phyloP scores from a whole-genome alignment of 495 filamentous ascomycete genomes.

The Trichocladium uniseriatum region DNA sequence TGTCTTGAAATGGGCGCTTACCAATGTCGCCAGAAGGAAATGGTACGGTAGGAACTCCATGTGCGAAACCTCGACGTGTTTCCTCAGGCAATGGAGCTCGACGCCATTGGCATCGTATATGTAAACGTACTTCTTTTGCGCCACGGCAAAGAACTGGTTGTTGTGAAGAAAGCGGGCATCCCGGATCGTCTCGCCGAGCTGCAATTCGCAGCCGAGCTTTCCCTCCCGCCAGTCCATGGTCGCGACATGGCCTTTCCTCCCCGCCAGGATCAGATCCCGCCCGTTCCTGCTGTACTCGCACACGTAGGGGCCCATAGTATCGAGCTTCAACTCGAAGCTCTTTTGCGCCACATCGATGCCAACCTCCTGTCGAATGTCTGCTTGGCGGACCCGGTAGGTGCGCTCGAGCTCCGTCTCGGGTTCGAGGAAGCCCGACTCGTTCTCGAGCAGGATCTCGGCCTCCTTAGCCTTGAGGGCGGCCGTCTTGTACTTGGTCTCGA shows the following conservation, averaged over 20 bases:
- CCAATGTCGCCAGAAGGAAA: constrained; percentile 80
- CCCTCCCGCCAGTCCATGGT: constrained; percentile 95
- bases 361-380: constrained; percentile 68
- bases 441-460: constrained; percentile 89
- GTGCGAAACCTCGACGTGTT: constrained; percentile 84
- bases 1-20: constrained; percentile 31
- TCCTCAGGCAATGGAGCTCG: constrained; percentile 81
- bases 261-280: constrained; percentile 71
- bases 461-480: constrained; percentile 77
- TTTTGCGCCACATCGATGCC: constrained; percentile 80
- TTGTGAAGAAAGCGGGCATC: constrained; percentile 93
- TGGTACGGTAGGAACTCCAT: constrained; percentile 97
- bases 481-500: constrained; percentile 75
- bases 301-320: constrained; percentile 73
- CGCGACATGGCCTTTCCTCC: constrained; percentile 89
- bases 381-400: constrained; percentile 86
- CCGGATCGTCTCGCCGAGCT: constrained; percentile 78
- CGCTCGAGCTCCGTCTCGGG: constrained; percentile 79
- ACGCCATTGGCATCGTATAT: constrained; percentile 88
- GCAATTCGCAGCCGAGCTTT: constrained; percentile 80
- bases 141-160: constrained; percentile 92
- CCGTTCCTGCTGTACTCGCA: constrained; percentile 86
- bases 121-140: constrained; percentile 88
- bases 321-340: constrained; percentile 79
- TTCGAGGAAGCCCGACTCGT: constrained; percentile 77